These are phyloP conservation scores for Bryum argenteum DNA, from an alignment of 225 moss, liverwort and hornwort species.

Conservation along the genomic window DNA sequence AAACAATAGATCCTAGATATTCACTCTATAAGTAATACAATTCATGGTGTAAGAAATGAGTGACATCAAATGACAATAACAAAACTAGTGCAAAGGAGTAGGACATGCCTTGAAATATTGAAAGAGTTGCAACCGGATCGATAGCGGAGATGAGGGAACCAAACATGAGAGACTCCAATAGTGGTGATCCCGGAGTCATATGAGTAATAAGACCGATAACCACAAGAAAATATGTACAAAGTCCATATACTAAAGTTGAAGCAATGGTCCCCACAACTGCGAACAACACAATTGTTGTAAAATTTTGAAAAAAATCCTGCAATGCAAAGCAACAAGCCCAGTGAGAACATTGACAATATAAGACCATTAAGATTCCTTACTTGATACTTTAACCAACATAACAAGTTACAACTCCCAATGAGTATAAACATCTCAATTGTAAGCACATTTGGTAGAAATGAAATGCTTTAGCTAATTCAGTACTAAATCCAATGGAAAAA, in stretches of 20 bases:
- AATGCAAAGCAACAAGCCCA: slow-evolving; percentile 27
- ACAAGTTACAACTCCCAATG: too few relatives aligned
- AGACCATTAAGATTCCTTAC: background rate
- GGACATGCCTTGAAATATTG: slow-evolving; percentile 52
- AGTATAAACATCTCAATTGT: too few relatives aligned
- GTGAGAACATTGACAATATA: background rate
- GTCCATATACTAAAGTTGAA: slow-evolving; percentile 61
- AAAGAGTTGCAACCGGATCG: slow-evolving; percentile 63
- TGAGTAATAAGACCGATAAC: slow-evolving; percentile 53
- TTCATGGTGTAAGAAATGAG: too few relatives aligned
- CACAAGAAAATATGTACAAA: slow-evolving; percentile 54
- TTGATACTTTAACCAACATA: background rate
- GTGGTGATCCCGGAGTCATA: slow-evolving; percentile 55
- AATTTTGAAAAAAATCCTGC: slow-evolving; percentile 65
- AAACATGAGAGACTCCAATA: slow-evolving; percentile 64
- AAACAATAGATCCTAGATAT: too few relatives aligned
- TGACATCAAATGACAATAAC: too few relatives aligned
- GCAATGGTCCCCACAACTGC: slow-evolving; percentile 61
- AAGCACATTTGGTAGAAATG: too few relatives aligned
- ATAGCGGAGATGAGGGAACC: slow-evolving; percentile 64
- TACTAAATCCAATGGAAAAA: too few relatives aligned
- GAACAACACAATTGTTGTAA: slow-evolving; percentile 61
- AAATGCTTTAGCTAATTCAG: too few relatives aligned
- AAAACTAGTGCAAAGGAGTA: background rate
- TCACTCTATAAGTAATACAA: too few relatives aligned